Base-by-base conservation (phyloP, 2,329 filamentous ascomycete species). In the Pseudocercospora vitis region DNA sequence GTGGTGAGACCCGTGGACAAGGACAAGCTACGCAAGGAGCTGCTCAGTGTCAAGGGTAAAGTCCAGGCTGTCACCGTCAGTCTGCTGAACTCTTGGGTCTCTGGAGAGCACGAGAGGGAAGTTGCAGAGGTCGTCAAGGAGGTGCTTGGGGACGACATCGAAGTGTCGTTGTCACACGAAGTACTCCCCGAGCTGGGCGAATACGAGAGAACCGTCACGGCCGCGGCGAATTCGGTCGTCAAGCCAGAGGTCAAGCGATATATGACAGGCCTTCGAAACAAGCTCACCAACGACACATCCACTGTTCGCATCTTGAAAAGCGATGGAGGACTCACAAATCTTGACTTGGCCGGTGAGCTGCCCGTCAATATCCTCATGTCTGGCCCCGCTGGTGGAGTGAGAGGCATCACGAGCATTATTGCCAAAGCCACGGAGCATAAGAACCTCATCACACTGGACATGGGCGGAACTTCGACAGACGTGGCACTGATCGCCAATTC, bases 281-380 rank as follows among this genome's bases (percentile, higher is more conserved):
- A 65, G 55, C 56, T 65, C 9, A 56, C 54, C 21, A 50, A 63
- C 4, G 61, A 63, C 24, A 63, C 63, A 5, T 44, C 59, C 3
- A 61, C 53, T 18, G 51, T 65, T 2, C 59, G 63, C 14, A 65
- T 65, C 49, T 31, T 65, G 55, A 65, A 65, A 45, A 62, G 59
- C 21, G 63, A 65, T 44, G 63, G 63, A 19, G 61, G 63, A 11
- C 57, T 65, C 19, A 65, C 63, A 11, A 63, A 65, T 35, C 50
- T 65, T 8, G 53, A 57, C 3, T 44, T 63, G 3, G 61, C 63
- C 8, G 63, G 61, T 16, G 58, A 63, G 32, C 40, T 61, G 26
- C 63, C 63, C 2, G 61, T 63, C 28, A 62, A 63, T 51, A 65
- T 65, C 18, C 47, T 65, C 7, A 65, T 65, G 63, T 63, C 61